Evolutionary conservation across 2,329 filamentous ascomycete genomes (phyloP), one percentile per base, ranked within the genome.

Genomic region (Colletotrichum tropicicola): DNA sequence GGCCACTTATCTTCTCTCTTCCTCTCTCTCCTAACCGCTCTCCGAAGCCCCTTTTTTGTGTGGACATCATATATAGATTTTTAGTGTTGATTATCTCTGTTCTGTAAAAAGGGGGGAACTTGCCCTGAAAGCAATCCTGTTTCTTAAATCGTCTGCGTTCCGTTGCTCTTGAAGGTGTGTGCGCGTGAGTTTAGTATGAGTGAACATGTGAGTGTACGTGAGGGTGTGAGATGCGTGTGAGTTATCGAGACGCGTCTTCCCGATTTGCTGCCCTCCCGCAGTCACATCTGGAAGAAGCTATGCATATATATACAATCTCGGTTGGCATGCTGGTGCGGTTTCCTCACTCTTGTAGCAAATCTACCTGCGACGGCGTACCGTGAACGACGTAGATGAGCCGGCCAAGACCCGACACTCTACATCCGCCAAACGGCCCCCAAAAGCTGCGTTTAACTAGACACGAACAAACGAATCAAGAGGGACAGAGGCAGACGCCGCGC

Each of bases 71-170:
- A 51, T 62, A 62, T 60, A 60, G 56, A 64, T 54, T 64, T 59
- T 64, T 64, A 60, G 60, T 60, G 30, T 54, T 51, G 60, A 60
- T 53, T 48, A 54, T 64, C 60, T 60, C 56, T 60, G 56, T 60
- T 64, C 47, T 59, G 48, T 64, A 21, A 35, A 59, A 54, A 49
- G 47, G 47, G 55, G 48, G 48, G 27, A 25, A 30, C 23, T 59
- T 60, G 47, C 47, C 41, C 60, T 60, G 39, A 15, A 64, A 64
- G 47, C 23, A 64, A 43, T 48, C 4, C 37, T 64, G 32, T 49
- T 60, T 41, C 23, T 63, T 23, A 17, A 13, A 13, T 6, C 25
- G 27, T 23, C 25, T 12, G 19, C 23, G 3, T 23, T 35, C 1
- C 32, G 12, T 35, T 35, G 32, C 6, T 12, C 12, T 19, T 6